phyloP scores from a whole-genome alignment of 2,329 filamentous ascomycete species.

The Pseudovirgaria hyperparasitica region DNA sequence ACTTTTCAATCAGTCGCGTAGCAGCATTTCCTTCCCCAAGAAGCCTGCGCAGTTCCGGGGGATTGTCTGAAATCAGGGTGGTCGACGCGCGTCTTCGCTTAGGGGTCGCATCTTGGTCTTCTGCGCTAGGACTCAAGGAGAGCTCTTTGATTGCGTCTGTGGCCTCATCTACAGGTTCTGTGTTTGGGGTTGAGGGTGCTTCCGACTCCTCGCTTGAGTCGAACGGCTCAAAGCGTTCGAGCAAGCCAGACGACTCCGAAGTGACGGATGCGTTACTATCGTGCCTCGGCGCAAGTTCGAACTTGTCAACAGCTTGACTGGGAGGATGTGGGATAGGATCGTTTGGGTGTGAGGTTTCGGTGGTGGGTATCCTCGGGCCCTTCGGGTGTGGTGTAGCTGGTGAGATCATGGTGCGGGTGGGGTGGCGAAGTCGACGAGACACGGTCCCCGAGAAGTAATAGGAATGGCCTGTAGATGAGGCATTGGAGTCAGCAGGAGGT shows the following conservation, averaged over 20 bases:
- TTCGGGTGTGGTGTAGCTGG: conserved; percentile 14
- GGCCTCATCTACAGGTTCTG: conserved; percentile 30
- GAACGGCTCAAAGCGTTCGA: conserved; percentile 27
- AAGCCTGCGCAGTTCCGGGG: conserved; percentile 45
- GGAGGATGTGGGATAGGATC: conserved; percentile 34
- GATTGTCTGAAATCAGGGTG: conserved; percentile 47
- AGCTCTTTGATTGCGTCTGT: conserved; percentile 28
- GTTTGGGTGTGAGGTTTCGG: conserved; percentile 31
- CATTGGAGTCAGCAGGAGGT: no score
- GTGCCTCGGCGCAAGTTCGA: conserved; percentile 14
- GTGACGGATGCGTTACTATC: conserved; percentile 21
- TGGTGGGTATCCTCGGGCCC: conserved; percentile 27
- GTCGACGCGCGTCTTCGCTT: conserved; percentile 54
- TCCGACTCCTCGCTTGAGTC: conserved; percentile 29
- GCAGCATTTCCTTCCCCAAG: conserved; percentile 42
- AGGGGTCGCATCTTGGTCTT: conserved; percentile 22
- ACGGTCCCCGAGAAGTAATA: no score
- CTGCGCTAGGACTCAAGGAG: conserved; percentile 19
- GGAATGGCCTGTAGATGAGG: no score
- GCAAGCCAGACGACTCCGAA: conserved; percentile 26
- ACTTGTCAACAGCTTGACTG: conserved; percentile 16
- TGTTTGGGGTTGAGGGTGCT: conserved; percentile 30
- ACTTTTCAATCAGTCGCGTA: conserved; percentile 48
- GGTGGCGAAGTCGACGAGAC: conserved; percentile 5
- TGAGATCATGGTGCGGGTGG: conserved; percentile 11